Evolutionary conservation across 2,329 filamentous ascomycete species (phyloP), one percentile per base, ranked within the genome.

Genomic region (Dothistroma septosporum): DNA sequence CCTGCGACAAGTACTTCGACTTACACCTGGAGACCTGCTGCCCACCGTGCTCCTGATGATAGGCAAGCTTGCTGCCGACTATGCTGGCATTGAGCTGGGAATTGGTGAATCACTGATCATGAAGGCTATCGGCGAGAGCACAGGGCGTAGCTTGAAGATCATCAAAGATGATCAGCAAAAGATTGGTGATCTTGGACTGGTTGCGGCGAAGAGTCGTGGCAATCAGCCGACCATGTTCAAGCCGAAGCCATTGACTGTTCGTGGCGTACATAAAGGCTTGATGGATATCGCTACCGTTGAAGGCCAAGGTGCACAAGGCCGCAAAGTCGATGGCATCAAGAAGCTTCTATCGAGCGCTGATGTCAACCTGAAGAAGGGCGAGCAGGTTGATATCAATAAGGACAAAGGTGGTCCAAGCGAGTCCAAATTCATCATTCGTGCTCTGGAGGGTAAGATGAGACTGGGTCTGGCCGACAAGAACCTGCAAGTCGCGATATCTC

Each of bases 191-290:
- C 82, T 99, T 11, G 94, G 94, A 11, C 80, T 97, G 35, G 93
- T 99, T 1, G 94, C 94, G 48, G 91, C 96, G 53, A 97, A 97
- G 80, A 97, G 92, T 77, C 86, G 93, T 75, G 91, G 89, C 14
- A 97, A 92, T 50, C 94, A 99, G 72, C 91, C 91, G 11, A 97
- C 94, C 22, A 97, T 99, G 92, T 97, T 97, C 81, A 96, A 96
- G 75, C 94, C 92, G 2, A 97, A 96, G 76, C 82, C 92, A 31
- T 79, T 99, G 68, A 97, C 92, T 0, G 83, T 99, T 1, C 85
- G 84, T 60, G 91, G 89, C 31, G 92, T 99, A 1, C 92, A 95
- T 70, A 88, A 94, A 72, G 90, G 91, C 1, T 76, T 99, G 37
- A 90, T 97, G 81, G 85, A 83, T 35, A 95, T 99, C 72, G 94